Evolutionary conservation across 192 early-diverging fungal species (phyloP), one percentile per base, ranked within the genome.

Genomic region (Coemansia sp.): DNA sequence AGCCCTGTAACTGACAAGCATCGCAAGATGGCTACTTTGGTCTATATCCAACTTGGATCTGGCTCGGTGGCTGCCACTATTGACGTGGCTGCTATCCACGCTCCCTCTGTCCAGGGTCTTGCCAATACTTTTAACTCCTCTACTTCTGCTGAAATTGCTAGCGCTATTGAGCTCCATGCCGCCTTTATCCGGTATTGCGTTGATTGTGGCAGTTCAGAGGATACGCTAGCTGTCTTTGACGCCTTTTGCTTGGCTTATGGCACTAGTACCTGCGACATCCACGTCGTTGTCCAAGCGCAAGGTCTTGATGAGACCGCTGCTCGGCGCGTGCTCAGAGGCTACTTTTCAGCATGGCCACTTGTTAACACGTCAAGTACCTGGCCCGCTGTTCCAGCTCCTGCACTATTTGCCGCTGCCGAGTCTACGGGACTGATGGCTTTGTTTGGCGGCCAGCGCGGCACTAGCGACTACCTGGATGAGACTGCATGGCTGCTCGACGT

Each of bases 371-470:
- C n/a, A n/a, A n/a, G n/a, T n/a, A n/a, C n/a, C n/a, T n/a, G n/a
- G n/a, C n/a, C n/a, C n/a, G n/a, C 26, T 27, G 50, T 15, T 7
- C 52, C 33, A 32, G 14, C 9, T 29, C 52, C 71, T 18, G 65
- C 58, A 2, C 53, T 78, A 8, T 44, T 85, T 35, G 54, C 67
- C 3, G 61, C n/a, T n/a, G n/a, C 83, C 12, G 76, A 76, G 8
- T 68, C 75, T n/a, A 82, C 87, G 17, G 72, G 78, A 18, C 64
- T 88, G 17, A 83, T 93, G 62, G 92, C 93, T 35, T 82, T 96
- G 54, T 98, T 98, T 83, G 95, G 95, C 54, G 95, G 95, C 46
- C 94, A 98, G 70, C 92, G 88, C 37, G 94, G 90, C 44, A 92
- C 89, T 53, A 84, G 87, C 17, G 86, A 88, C 46, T 93, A 91